Evolutionary conservation across 2,329 filamentous ascomycete species (phyloP).

Genomic region (Colletotrichum sp.): DNA sequence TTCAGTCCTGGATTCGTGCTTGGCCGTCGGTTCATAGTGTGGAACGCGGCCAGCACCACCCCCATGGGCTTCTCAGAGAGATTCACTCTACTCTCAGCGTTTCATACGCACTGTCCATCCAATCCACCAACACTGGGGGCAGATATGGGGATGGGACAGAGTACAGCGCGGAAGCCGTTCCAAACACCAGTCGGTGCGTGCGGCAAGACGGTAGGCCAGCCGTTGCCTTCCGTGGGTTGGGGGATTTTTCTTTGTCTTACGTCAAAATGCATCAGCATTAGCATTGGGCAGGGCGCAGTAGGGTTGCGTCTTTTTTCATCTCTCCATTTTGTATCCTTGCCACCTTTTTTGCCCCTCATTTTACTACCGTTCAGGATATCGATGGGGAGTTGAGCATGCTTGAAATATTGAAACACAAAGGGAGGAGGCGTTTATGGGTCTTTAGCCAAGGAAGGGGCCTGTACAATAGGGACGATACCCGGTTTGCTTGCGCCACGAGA

Average conservation of each 20-base stretch:
- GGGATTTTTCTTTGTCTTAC: neutral
- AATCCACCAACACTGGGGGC: neutral
- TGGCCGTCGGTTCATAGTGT: conserved; percentile 47
- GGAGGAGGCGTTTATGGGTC: conserved; percentile 16
- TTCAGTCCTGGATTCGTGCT: conserved; percentile 60
- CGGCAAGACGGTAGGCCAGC: neutral
- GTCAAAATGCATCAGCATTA: conserved; percentile 4
- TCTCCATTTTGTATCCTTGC: neutral
- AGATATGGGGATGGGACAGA: conserved; percentile 10
- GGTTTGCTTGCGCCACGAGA: conserved; percentile 8
- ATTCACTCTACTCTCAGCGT: conserved; percentile 2
- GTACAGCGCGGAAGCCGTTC: neutral
- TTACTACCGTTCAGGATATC: neutral
- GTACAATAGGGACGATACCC: conserved; percentile 22
- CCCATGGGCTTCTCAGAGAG: neutral
- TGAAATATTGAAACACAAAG: neutral
- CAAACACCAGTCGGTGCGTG: neutral
- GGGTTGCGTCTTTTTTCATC: neutral
- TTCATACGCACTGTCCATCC: conserved; percentile 2
- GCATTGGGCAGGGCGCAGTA: conserved; percentile 17
- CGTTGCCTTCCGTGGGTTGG: neutral
- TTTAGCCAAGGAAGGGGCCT: conserved; percentile 14
- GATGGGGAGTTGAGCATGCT: neutral
- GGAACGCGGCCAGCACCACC: neutral
- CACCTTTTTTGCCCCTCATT: neutral